Conservation (phyloP, 208 protist genomes). For the Leishmania tarentolae region DNA sequence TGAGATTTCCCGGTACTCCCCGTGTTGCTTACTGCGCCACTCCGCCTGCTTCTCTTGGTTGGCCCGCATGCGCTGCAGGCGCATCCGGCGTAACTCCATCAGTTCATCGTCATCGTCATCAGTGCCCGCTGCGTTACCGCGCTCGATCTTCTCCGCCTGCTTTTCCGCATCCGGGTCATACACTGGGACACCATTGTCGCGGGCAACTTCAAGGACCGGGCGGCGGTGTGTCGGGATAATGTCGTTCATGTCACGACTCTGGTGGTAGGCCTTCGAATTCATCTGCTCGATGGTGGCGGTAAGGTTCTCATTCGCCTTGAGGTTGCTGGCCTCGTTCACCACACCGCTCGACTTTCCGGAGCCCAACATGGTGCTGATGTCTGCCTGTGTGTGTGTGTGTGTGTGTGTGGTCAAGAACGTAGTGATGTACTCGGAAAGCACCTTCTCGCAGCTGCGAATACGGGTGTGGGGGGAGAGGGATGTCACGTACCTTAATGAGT, state of each 20-base stretch:
- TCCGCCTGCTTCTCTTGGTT: slow-evolving; percentile 66
- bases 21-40: slow-evolving; percentile 91
- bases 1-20: slow-evolving; percentile 91
- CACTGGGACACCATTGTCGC: slow-evolving; percentile 53
- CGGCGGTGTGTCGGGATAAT: slow-evolving; percentile 87
- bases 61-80: slow-evolving; percentile 63
- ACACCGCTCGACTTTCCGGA: slow-evolving; percentile 84
- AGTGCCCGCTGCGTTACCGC: slow-evolving; percentile 33
- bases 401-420: neutral
- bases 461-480: neutral
- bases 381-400: slow-evolving; percentile 17
- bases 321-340: slow-evolving; percentile 91
- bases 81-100: slow-evolving; percentile 65
- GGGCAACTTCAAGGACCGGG: slow-evolving; percentile 29
- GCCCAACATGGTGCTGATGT: slow-evolving; percentile 67
- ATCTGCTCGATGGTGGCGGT: slow-evolving; percentile 86
- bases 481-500: neutral
- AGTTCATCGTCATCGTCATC: slow-evolving; percentile 80
- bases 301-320: slow-evolving; percentile 89
- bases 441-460: neutral
- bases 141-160: slow-evolving; percentile 30
- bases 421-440: neutral
- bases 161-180: slow-evolving; percentile 81
- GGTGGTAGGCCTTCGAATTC: slow-evolving; percentile 66
- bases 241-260: slow-evolving; percentile 71